Conservation (phyloP, 345 rosid genomes). For the Ceriops zippeliana region DNA sequence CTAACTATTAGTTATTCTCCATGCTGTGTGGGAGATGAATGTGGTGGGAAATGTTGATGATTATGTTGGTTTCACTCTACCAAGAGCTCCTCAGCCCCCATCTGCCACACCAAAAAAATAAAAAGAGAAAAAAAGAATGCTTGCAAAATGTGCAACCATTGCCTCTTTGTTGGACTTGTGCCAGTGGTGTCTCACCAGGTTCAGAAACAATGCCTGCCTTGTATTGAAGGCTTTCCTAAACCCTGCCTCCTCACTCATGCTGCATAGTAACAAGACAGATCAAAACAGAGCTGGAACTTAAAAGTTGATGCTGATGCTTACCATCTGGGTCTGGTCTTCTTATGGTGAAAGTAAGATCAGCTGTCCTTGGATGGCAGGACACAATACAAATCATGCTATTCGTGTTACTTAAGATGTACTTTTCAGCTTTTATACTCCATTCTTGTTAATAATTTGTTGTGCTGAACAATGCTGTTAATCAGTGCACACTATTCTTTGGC, state of each 20-base stretch:
- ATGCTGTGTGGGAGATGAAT: background rate
- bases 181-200: too few species aligned
- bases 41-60: too few species aligned
- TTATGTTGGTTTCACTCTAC: too few species aligned
- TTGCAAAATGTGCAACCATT: too few species aligned
- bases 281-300: background rate
- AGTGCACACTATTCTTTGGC: conserved; percentile 7
- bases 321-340: background rate
- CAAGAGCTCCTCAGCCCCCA: too few species aligned
- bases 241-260: background rate
- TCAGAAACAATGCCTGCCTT: background rate
- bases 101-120: too few species aligned
- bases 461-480: background rate
- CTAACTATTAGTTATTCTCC: background rate
- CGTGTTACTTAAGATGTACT: background rate
- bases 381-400: conserved; percentile 1
- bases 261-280: background rate
- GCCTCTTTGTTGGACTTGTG: too few species aligned
- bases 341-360: background rate
- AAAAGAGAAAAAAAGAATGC: too few species aligned
- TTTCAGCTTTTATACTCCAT: conserved; percentile 1
- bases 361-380: background rate
- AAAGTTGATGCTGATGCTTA: background rate
- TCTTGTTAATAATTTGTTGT: background rate
- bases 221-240: background rate